Evolutionary conservation across 2,329 filamentous ascomycete species (phyloP), one percentile per base, ranked within the genome.

Genomic region (Colletotrichum camelliae): DNA sequence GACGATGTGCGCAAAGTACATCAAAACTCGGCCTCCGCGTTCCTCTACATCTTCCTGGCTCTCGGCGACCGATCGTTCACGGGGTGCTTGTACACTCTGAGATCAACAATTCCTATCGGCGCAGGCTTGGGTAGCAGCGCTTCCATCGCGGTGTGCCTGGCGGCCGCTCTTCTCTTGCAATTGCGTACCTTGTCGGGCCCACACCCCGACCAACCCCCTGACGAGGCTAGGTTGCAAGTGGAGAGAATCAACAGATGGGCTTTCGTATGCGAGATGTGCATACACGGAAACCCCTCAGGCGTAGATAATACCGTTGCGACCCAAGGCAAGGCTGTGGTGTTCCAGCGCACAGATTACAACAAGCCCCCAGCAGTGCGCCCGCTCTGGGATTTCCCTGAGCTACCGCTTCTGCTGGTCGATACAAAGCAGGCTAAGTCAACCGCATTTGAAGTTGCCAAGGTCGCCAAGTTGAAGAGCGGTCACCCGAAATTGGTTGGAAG

Each of bases 241-340:
- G 96, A 98, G 86, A 93, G 96, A 78, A 98, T 99, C 86, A 99
- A 99, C 85, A 91, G 94, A 77, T 99, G 97, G 97, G 96, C 97
- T 0, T 98, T 98, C 84, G 97, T 99, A 1, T 94, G 94, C 29
- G 97, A 99, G 84, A 94, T 98, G 92, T 97, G 96, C 85, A 98
- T 98, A 77, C 97, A 99, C 82, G 97, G 96, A 48, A 98, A 98
- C 81, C 97, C 97, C 1, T 98, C 95, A 0, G 97, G 97, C 0
- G 95, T 99, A 58, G 97, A 99, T 86, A 99, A 99, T 84, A 99
- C 97, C 4, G 96, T 99, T 33, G 91, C 96, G 15, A 94, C 96
- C 15, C 95, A 97, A 81, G 97, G 97, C 73, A 98, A 98, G 86
- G 97, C 96, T 0, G 96, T 99, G 2, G 88, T 98, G 4, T 99